Percentiles rank a stretch among this genome's conserved stretches.
Conservation (phyloP, 495 filamentous ascomycete species). For the Delitschia confertaspora region DNA sequence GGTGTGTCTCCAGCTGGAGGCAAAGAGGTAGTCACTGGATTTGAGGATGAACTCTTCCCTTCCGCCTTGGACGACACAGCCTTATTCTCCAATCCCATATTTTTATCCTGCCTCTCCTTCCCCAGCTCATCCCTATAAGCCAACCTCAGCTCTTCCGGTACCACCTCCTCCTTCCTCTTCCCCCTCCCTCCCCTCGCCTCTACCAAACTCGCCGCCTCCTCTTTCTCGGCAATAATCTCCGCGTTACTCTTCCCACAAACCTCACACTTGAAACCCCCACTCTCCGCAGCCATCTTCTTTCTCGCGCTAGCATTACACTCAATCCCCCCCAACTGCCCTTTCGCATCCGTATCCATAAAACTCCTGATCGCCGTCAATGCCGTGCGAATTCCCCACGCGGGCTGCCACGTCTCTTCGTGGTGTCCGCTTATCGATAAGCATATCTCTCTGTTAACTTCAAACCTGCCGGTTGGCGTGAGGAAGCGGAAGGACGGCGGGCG, state of each 20-base stretch:
- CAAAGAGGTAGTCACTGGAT: too few relatives aligned
- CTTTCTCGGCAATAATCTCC: constrained; percentile 53
- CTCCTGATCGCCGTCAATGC: constrained; percentile 59
- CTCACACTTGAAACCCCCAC: constrained; percentile 52
- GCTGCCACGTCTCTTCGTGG: constrained; percentile 98
- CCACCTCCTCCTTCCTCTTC: constrained; percentile 31
- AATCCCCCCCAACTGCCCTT: constrained; percentile 80
- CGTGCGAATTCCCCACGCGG: constrained; percentile 87
- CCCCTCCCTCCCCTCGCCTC: constrained; percentile 33
- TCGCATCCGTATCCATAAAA: constrained; percentile 67
- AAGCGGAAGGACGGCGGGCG: constrained; percentile 91
- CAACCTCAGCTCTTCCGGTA: constrained; percentile 44
- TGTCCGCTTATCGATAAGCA: constrained; percentile 88
- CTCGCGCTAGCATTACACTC: constrained; percentile 58
- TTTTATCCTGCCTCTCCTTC: constrained; percentile 43
- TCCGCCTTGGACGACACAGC: too few relatives aligned
- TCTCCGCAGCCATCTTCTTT: constrained; percentile 55
- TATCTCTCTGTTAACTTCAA: constrained; percentile 95
- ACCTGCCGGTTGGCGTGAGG: constrained; percentile 80
- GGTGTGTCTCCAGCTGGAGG: too few relatives aligned
- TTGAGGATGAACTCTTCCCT: too few relatives aligned
- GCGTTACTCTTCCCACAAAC: constrained; percentile 59
- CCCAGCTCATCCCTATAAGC: constrained; percentile 40
- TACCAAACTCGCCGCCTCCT: constrained; percentile 27
- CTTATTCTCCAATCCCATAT: too few relatives aligned